Conservation (phyloP, 495 filamentous ascomycete genomes). For the Darksidea phi region DNA sequence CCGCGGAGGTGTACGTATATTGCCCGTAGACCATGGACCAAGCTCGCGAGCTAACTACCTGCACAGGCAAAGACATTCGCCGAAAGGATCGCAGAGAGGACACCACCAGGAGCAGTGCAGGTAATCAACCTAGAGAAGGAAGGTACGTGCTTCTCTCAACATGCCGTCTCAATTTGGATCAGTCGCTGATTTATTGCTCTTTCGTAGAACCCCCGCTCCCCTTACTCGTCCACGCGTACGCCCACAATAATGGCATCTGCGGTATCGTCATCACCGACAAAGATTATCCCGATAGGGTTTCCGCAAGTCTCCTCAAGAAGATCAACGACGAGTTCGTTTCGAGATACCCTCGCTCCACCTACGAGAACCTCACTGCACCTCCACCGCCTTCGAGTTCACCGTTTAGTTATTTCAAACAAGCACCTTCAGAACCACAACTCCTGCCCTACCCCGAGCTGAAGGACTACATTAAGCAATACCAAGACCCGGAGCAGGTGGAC, state of each 20-base stretch:
- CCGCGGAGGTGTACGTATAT: constrained; percentile 53
- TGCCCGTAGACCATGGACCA: not conserved
- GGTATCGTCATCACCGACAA: constrained; percentile 79
- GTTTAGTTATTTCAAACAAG: too few relatives aligned
- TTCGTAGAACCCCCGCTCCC: too few relatives aligned
- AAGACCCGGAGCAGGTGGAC: constrained; percentile 84
- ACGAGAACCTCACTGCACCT: constrained; percentile 56
- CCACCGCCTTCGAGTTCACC: too few relatives aligned
- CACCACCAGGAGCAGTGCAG: constrained; percentile 80
- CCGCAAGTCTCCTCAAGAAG: constrained; percentile 92
- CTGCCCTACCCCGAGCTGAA: constrained; percentile 68
- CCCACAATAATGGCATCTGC: constrained; percentile 79
- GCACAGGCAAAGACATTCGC: constrained; percentile 60
- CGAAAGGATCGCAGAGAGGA: constrained; percentile 76
- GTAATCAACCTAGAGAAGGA: constrained; percentile 59
- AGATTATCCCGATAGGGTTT: constrained; percentile 79
- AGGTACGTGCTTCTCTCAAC: too few relatives aligned
- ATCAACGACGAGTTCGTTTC: constrained; percentile 90
- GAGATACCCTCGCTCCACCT: constrained; percentile 68
- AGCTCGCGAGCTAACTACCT: not conserved
- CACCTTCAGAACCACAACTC: too few relatives aligned
- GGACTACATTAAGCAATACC: constrained; percentile 83
- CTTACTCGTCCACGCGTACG: constrained; percentile 84
- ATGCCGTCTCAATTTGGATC: too few relatives aligned
- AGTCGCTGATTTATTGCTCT: too few relatives aligned